These are phyloP conservation scores for Moniliophthora roreri DNA, from an alignment of 1,284 basidiomycete species.

Conservation along the genomic window DNA sequence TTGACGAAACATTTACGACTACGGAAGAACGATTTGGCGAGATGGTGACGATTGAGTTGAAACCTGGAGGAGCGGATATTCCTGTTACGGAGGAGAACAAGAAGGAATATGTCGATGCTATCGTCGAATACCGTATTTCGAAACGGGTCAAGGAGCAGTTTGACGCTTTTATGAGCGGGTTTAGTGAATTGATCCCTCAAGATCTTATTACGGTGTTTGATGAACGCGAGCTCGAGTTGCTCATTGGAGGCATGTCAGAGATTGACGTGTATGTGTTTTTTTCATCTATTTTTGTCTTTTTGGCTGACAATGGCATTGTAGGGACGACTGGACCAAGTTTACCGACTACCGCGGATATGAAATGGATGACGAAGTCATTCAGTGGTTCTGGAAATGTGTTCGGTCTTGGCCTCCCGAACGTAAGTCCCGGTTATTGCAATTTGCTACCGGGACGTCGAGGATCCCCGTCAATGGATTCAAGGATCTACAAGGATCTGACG, in stretches of 20 bases:
- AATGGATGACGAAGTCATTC: constrained; percentile 84
- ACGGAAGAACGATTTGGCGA: constrained; percentile 95
- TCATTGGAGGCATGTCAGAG: constrained; percentile 96
- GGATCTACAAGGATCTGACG: constrained; percentile 92
- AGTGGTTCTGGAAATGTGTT: constrained; percentile 98
- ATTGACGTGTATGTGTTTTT: constrained; percentile 76
- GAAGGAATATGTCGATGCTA: constrained; percentile 88
- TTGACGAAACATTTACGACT: constrained; percentile 88
- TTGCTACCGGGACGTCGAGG: constrained; percentile 90
- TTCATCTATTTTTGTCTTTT: constrained; percentile 1
- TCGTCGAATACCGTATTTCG: constrained; percentile 91
- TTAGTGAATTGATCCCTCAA: constrained; percentile 93
- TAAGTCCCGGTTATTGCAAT: constrained; percentile 87
- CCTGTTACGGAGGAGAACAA: constrained; percentile 94
- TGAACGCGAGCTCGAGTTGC: constrained; percentile 88
- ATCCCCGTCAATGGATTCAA: constrained; percentile 96
- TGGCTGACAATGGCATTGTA: constrained; percentile 23
- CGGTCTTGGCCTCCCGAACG: constrained; percentile 91
- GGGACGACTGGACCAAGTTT: constrained; percentile 78
- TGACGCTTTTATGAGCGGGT: constrained; percentile 92
- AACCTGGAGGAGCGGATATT: constrained; percentile 76
- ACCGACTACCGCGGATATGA: constrained; percentile 76
- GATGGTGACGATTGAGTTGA: constrained; percentile 88
- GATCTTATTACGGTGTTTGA: constrained; percentile 95
- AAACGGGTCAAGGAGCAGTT: constrained; percentile 94